Conservation (phyloP, 257 asterid genomes). For the Thymus mandschuricus region DNA sequence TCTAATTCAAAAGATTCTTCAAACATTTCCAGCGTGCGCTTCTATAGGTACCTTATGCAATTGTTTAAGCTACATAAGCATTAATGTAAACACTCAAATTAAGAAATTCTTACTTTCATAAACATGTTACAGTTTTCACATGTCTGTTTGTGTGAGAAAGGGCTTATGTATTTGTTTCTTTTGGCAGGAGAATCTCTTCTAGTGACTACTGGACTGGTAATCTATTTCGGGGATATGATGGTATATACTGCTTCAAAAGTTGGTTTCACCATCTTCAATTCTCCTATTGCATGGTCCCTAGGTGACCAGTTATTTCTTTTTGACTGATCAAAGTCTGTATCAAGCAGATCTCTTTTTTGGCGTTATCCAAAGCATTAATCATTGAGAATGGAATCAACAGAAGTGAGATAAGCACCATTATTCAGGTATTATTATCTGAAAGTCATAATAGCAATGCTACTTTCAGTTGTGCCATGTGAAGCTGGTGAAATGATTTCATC, state of each 20-base stretch:
- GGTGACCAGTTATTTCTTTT: slow-evolving; percentile 26
- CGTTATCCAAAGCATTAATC: slow-evolving; percentile 39
- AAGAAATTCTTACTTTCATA: neutral
- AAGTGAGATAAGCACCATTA: slow-evolving; percentile 84
- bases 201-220: slow-evolving; percentile 83
- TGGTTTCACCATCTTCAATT: slow-evolving; percentile 41
- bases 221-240: slow-evolving; percentile 85
- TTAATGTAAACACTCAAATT: neutral
- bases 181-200: slow-evolving; percentile 92
- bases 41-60: slow-evolving; percentile 73
- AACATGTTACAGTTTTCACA: slow-evolving; percentile 7
- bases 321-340: slow-evolving; percentile 35
- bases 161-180: slow-evolving; percentile 34
- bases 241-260: slow-evolving; percentile 71
- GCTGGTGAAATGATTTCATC: neutral
- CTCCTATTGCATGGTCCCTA: slow-evolving; percentile 23
- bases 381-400: slow-evolving; percentile 49
- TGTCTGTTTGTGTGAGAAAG: neutral
- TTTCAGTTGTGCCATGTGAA: slow-evolving; percentile 17
- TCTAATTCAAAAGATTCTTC: slow-evolving; percentile 69
- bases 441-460: slow-evolving; percentile 10
- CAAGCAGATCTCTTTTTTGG: slow-evolving; percentile 56
- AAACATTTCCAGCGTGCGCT: slow-evolving; percentile 85
- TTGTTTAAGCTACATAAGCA: slow-evolving; percentile 23
- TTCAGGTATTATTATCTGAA: slow-evolving; percentile 60